Evolutionary conservation across 2,329 filamentous ascomycete species (phyloP), one percentile per base, ranked within the genome.

Genomic region (Penicillium capsulatum): DNA sequence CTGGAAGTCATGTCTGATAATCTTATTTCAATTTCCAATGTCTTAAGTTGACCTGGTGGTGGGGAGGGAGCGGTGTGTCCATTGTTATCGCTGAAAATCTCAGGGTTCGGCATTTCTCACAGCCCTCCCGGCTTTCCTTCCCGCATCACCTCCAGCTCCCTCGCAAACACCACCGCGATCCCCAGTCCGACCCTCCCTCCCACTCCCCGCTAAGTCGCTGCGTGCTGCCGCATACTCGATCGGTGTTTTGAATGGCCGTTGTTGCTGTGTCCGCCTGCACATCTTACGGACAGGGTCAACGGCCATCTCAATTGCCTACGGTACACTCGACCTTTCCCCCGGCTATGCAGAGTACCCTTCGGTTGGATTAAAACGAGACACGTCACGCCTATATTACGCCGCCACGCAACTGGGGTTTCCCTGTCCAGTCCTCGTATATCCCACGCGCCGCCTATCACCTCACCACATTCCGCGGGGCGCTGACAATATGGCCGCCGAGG

Each of bases 401-500:
- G n/a, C n/a, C n/a, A n/a, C n/a, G n/a, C n/a, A n/a, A n/a, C n/a
- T n/a, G n/a, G n/a, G n/a, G n/a, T n/a, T n/a, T n/a, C n/a, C n/a
- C n/a, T n/a, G n/a, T n/a, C n/a, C n/a, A 11, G 22, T 14, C 7
- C 14, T 31, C 26, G 16, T 17, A 39, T 17, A 36, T 17, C 14
- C 11, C 27, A 31, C 30, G 13, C 17, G 10, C 27, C 13, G 19
- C 22, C 19, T 14, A 36, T 36, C 16, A 15, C 14, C 22, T 29
- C 31, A 17, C 15, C n/a, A 24, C 20, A 17, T 16, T 28, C 17
- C 30, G 19, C 38, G 9, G 20, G 32, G 31, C 26, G 35, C 37
- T 26, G 36, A 34, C 38, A 40, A 44, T 16, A 66, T 66, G 63
- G 57, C 58, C 33, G 54, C 58, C 19, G 59, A 61, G 47, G 61